These are phyloP conservation scores for Parastagonospora nodorum DNA, from an alignment of 2,329 filamentous ascomycete genomes.

Conservation along the genomic window DNA sequence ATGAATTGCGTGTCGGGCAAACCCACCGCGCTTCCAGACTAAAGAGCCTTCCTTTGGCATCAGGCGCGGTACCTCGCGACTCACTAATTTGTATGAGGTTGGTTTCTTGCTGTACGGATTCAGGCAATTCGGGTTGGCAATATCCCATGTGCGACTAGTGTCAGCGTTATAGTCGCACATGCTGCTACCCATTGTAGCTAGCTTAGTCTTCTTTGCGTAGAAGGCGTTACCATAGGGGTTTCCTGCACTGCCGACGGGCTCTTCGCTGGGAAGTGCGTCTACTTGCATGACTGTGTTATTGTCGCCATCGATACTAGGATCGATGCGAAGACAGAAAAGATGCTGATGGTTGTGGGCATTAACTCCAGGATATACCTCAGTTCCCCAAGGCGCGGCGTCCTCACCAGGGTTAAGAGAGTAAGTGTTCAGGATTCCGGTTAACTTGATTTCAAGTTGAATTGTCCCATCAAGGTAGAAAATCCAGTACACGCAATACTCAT, in stretches of 20 bases:
- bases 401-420: constrained; percentile 81
- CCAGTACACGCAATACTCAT: constrained; percentile 90
- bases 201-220: constrained; percentile 81
- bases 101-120: constrained; percentile 87
- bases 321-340: constrained; percentile 86
- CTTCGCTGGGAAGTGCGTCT: constrained; percentile 73
- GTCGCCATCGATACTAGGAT: constrained; percentile 84
- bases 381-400: constrained; percentile 85
- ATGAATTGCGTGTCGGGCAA: constrained; percentile 83
- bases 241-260: constrained; percentile 76
- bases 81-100: constrained; percentile 85
- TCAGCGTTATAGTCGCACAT: constrained; percentile 80
- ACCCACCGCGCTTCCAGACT: constrained; percentile 88
- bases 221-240: constrained; percentile 93
- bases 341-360: constrained; percentile 98
- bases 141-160: constrained; percentile 86
- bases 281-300: constrained; percentile 85
- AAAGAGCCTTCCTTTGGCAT: constrained; percentile 80
- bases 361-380: constrained; percentile 86
- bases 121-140: constrained; percentile 80
- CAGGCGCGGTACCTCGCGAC: constrained; percentile 77
- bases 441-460: constrained; percentile 85
- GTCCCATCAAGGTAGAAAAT: constrained; percentile 92
- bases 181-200: constrained; percentile 69
- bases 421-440: constrained; percentile 92